Evolutionary conservation across 768 basidiomycete species (phyloP), one percentile per base, ranked within the genome.

Genomic region (Trametes cubensis): DNA sequence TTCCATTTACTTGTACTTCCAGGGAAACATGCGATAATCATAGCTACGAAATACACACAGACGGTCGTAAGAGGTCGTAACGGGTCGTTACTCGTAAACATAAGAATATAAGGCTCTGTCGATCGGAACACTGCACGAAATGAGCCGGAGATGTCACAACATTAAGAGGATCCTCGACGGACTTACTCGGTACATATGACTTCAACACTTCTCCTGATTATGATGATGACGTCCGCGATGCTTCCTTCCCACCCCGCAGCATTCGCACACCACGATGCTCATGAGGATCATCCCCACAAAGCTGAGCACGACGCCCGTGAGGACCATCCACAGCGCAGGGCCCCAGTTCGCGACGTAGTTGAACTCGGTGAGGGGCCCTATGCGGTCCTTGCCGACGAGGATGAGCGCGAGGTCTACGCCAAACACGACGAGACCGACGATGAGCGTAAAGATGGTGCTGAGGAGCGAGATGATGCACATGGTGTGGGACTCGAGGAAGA

Each of bases 321-420:
- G 66, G n/a, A 84, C 80, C 83, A 92, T 82, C 89, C 89, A 92
- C 8, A 87, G 81, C 10, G 73, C 89, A 62, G 86, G 85, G n/a
- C 90, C 89, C 72, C 83, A 89, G 14, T 72, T 62, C 10, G 87
- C 79, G 0, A 66, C 72, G 26, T 90, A 77, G 47, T 73, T 64
- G 48, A 80, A 74, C 8, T 72, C 75, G 0, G 79, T 69, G 15
- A 83, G 34, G 14, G 72, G 67, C 28, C 74, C 39, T 25, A 90
- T 69, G 47, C 82, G 73, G 52, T 76, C 67, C 67, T 74, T 77
- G 13, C 83, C 84, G 6, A 83, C 74, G 20, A 86, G 61, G 17
- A 88, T 84, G 39, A 91, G 68, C 0, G 84, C 86, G 26, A 90
- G 62, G 69, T 92, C 90, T 1, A 82, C 78, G 0, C 78, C 86